These are phyloP conservation scores for Pachyrhizus erosus DNA, from an alignment of 306 rosid species.

Conservation along the genomic window DNA sequence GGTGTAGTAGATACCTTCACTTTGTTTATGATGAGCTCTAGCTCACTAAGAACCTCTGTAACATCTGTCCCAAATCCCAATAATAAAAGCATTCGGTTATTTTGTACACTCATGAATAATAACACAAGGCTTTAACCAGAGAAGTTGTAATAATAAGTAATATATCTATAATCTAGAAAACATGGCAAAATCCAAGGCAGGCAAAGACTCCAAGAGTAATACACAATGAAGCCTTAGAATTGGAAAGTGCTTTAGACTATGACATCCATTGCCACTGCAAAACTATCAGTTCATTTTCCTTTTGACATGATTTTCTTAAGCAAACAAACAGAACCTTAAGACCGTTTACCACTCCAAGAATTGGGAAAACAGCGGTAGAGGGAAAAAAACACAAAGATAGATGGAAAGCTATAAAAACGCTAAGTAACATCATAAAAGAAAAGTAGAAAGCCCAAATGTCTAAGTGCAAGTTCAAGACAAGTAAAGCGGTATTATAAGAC, in stretches of 20 bases:
- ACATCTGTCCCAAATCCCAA: slow-evolving; percentile 69
- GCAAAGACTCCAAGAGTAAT: background rate
- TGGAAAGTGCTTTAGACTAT: background rate
- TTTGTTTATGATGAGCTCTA: slow-evolving; percentile 84
- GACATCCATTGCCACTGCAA: background rate
- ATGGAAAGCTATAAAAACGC: background rate
- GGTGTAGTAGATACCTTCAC: slow-evolving; percentile 98
- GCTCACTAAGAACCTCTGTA: slow-evolving; percentile 83
- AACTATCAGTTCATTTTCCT: background rate
- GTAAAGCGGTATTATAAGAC: background rate
- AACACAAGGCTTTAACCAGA: slow-evolving; percentile 6
- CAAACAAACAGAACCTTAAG: background rate
- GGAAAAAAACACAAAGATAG: background rate
- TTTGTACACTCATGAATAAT: background rate
- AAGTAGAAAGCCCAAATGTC: slow-evolving; percentile 7
- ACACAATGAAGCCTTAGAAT: background rate
- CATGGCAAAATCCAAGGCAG: slow-evolving; percentile 7
- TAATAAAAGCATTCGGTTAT: slow-evolving; percentile 29
- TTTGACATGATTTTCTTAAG: background rate
- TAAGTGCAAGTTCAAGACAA: background rate
- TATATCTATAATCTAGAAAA: slow-evolving; percentile 15
- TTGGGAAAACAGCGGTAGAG: background rate
- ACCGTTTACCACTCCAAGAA: background rate
- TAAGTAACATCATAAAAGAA: too few relatives aligned
- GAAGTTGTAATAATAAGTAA: background rate